Evolutionary conservation across 1,284 basidiomycete genomes (phyloP).

Genomic region (Boletus hoseneyae): DNA sequence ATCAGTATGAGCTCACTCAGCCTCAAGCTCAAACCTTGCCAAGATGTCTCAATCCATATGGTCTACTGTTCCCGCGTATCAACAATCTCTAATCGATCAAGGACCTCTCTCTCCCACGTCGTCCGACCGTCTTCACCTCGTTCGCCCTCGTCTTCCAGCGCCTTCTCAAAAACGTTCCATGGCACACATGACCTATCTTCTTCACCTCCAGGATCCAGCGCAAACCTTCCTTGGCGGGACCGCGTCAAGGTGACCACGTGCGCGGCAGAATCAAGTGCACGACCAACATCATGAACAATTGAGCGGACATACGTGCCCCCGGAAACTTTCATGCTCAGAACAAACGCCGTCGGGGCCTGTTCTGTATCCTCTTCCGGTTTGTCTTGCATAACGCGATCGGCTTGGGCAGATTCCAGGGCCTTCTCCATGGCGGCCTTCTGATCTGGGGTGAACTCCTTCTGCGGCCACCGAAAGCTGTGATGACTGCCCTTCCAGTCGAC

Average conservation of each 20-base stretch:
- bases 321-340: constrained; percentile 86
- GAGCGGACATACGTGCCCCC: constrained; percentile 97
- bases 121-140: constrained; percentile 61
- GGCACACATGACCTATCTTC: constrained; percentile 57
- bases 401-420: constrained; percentile 50
- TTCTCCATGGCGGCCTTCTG: constrained; percentile 69
- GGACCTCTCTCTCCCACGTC: constrained; percentile 70
- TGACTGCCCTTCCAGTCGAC: constrained; percentile 65
- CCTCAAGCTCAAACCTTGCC: too few relatives aligned
- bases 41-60: not conserved
- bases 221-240: constrained; percentile 80
- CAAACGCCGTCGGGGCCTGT: constrained; percentile 73
- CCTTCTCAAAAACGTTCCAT: constrained; percentile 76
- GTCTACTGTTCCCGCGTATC: constrained; percentile 30
- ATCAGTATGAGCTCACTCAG: too few relatives aligned
- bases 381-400: constrained; percentile 31
- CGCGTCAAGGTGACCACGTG: constrained; percentile 89
- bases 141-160: constrained; percentile 51
- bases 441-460: constrained; percentile 62
- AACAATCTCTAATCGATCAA: constrained; percentile 58
- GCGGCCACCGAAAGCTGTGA: constrained; percentile 71
- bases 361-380: constrained; percentile 36
- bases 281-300: constrained; percentile 87
- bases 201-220: constrained; percentile 41
- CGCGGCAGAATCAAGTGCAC: constrained; percentile 79